Conservation (phyloP, 352 stramenopile genomes). For the Globisporangium paroecandrum region DNA sequence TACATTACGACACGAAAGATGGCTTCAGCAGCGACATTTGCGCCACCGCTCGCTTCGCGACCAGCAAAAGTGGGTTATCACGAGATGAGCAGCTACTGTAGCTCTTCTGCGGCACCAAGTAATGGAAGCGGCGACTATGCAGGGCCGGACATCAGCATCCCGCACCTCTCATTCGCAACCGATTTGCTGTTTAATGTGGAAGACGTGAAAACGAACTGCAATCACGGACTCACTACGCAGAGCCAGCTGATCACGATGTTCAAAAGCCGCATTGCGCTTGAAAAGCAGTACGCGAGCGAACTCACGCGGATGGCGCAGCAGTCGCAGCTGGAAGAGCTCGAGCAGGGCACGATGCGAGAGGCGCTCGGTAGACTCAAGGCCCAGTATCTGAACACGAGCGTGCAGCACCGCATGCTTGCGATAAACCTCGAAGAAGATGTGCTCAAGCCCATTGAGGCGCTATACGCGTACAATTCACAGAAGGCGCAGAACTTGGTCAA, state of each 20-base stretch:
- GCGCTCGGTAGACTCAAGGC: constrained; percentile 57
- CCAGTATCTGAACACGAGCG: constrained; percentile 81
- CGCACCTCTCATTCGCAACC: constrained; percentile 60
- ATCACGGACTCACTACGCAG: constrained; percentile 46
- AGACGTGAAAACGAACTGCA: constrained; percentile 49
- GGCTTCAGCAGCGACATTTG: constrained; percentile 1
- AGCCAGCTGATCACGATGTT: constrained; percentile 59
- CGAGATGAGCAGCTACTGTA: background rate
- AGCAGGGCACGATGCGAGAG: constrained; percentile 48
- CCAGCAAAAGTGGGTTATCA: background rate
- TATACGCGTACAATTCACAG: constrained; percentile 53
- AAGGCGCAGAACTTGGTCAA: constrained; percentile 54
- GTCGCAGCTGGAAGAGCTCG: constrained; percentile 54
- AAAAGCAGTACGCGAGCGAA: constrained; percentile 70
- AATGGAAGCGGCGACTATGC: background rate
- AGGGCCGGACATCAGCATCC: constrained; percentile 7
- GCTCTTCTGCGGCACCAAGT: background rate
- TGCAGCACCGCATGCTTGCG: constrained; percentile 70
- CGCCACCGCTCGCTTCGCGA: background rate
- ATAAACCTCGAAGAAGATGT: constrained; percentile 79
- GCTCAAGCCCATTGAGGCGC: constrained; percentile 57
- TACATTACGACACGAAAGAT: background rate
- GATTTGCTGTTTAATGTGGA: constrained; percentile 80
- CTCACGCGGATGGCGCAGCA: constrained; percentile 58
- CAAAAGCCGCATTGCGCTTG: constrained; percentile 64